Evolutionary conservation across 1,284 basidiomycete species (phyloP).

Genomic region (Exsudoporus floridanus): DNA sequence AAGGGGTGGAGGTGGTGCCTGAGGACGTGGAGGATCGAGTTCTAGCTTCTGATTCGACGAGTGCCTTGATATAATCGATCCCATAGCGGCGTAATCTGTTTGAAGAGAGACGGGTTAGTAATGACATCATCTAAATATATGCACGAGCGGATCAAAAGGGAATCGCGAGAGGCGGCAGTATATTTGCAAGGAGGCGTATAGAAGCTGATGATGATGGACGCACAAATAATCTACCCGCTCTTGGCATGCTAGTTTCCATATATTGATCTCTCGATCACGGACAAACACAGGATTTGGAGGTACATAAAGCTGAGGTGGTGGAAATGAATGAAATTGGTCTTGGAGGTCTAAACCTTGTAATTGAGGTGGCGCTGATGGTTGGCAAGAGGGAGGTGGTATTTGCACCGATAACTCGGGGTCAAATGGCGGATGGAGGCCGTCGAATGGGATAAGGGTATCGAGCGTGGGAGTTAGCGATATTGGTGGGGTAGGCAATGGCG

Average conservation of each 20-base stretch:
- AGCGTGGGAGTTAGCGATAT: conserved; percentile 18
- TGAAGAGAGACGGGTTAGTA: not conserved
- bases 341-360: conserved; percentile 26
- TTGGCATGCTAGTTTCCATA: conserved; percentile 36
- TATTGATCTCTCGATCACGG: conserved; percentile 36
- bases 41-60: conserved; percentile 34
- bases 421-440: conserved; percentile 19
- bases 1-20: conserved; percentile 1
- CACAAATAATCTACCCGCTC: conserved; percentile 35
- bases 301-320: conserved; percentile 28
- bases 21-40: conserved; percentile 3
- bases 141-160: conserved; percentile 16
- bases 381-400: conserved; percentile 11
- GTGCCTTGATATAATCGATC: conserved; percentile 34
- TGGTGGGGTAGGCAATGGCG: not conserved
- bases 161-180: not conserved
- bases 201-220: conserved; percentile 16
- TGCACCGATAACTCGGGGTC: conserved; percentile 17
- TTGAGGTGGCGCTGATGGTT: conserved; percentile 11
- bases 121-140: conserved; percentile 11
- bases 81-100: conserved; percentile 34
- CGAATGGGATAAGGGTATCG: conserved; percentile 28
- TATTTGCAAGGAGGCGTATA: conserved; percentile 1
- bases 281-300: conserved; percentile 29
- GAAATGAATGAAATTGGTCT: conserved; percentile 27